Percentiles rank a stretch among this genome's conserved stretches.
These are phyloP conservation scores for Berkeleyomyces basicola DNA, from an alignment of 2,329 filamentous ascomycete species.

Conservation along the genomic window DNA sequence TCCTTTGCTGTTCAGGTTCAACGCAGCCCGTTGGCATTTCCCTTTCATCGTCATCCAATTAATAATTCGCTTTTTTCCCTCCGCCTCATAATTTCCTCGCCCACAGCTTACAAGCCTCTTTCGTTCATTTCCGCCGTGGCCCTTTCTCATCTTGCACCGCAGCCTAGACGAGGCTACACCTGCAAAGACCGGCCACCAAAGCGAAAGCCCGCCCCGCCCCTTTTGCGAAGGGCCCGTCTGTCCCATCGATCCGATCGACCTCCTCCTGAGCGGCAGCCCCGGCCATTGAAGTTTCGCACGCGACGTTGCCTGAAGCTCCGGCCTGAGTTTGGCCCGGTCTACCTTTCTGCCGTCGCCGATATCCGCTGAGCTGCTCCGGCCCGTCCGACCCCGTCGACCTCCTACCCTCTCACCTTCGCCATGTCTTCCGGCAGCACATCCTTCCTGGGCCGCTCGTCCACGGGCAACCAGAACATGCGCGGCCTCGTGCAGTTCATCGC, in stretches of 20 bases:
- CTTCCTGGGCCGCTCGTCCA: conserved; percentile 50
- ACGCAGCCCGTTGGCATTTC: not conserved
- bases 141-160: not conserved
- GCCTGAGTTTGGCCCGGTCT: not conserved
- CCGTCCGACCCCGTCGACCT: not conserved
- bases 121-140: not conserved
- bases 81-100: not conserved
- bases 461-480: conserved; percentile 51
- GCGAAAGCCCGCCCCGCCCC: not conserved
- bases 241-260: not conserved
- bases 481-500: conserved; percentile 97
- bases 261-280: not conserved
- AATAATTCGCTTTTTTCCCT: not conserved
- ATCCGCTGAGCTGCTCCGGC: not conserved
- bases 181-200: not conserved
- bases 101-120: not conserved
- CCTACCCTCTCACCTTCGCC: conserved; percentile 15
- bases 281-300: not conserved
- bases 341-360: not conserved
- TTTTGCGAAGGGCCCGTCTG: not conserved
- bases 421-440: conserved; percentile 43
- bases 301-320: too few species aligned
- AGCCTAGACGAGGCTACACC: not conserved
- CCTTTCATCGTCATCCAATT: not conserved
- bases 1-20: too few species aligned